These are phyloP conservation scores for Odontarrhena argentea DNA, from an alignment of 345 rosid genomes.

Conservation along the genomic window DNA sequence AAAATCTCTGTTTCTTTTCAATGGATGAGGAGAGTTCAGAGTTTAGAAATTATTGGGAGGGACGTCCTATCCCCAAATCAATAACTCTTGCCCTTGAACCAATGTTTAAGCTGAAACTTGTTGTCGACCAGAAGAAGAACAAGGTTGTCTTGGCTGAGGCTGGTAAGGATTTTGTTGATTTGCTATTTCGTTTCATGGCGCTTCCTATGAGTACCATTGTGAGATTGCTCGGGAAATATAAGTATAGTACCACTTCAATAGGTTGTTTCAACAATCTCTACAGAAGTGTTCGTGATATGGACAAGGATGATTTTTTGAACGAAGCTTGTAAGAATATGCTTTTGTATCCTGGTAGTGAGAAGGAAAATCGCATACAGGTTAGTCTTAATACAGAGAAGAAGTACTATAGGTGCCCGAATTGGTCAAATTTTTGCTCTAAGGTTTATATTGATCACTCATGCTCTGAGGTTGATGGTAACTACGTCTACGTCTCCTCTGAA, in stretches of 20 bases:
- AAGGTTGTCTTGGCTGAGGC: conserved; percentile 24
- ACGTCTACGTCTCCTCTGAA: too few species aligned
- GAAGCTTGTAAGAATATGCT: conserved; percentile 12
- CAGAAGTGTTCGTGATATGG: background rate
- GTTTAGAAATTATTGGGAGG: too few species aligned
- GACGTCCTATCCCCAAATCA: too few species aligned
- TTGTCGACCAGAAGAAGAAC: conserved; percentile 14
- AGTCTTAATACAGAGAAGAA: background rate
- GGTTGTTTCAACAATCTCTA: conserved; percentile 29
- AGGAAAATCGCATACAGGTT: background rate
- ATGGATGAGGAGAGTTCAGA: too few species aligned
- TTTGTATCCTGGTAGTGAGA: conserved; percentile 2
- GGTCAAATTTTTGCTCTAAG: too few species aligned
- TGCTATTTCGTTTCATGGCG: conserved; percentile 15
- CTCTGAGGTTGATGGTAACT: too few species aligned
- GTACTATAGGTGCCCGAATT: background rate
- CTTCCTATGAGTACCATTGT: conserved; percentile 23
- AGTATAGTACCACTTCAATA: background rate
- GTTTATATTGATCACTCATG: background rate
- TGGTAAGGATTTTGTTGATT: conserved; percentile 16
- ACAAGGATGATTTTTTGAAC: background rate
- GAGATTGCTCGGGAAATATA: conserved; percentile 9
- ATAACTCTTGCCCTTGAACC: background rate
- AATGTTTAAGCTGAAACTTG: conserved; percentile 1
- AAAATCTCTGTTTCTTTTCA: too few species aligned